A percentile compares a stretch with the other conserved stretches of the same genome.
Conservation (phyloP, 2,329 filamentous ascomycete genomes). For the Colletotrichum abscissum region DNA sequence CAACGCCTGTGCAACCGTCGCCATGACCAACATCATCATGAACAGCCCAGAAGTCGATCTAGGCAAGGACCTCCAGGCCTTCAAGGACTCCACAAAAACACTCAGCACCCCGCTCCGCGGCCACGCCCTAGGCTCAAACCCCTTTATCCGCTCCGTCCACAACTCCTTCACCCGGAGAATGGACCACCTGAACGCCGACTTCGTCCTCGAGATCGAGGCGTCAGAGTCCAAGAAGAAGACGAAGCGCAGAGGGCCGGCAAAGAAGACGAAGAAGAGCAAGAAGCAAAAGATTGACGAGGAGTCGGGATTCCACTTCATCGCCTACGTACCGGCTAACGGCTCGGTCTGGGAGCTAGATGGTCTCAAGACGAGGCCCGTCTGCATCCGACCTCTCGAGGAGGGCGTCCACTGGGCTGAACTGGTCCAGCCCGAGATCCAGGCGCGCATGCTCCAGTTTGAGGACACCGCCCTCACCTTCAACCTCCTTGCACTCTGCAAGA, state of each 20-base stretch:
- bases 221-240: conserved; percentile 49
- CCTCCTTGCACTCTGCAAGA: conserved; percentile 79
- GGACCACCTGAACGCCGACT: conserved; percentile 79
- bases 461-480: conserved; percentile 79
- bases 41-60: conserved; percentile 77
- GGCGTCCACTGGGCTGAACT: conserved; percentile 72
- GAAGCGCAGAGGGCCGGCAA: conserved; percentile 47
- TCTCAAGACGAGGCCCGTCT: conserved; percentile 76
- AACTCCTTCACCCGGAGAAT: conserved; percentile 87
- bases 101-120: conserved; percentile 81
- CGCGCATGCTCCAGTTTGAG: conserved; percentile 75
- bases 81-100: conserved; percentile 77
- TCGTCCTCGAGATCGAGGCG: conserved; percentile 70
- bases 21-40: conserved; percentile 93
- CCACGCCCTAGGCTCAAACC: conserved; percentile 77
- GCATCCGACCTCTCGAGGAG: conserved; percentile 60
- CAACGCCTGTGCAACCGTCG: conserved; percentile 93
- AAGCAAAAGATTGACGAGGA: conserved; percentile 62
- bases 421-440: conserved; percentile 72
- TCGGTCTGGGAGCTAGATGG: conserved; percentile 92
- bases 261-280: conserved; percentile 51
- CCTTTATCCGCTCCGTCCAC: conserved; percentile 83
- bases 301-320: conserved; percentile 87
- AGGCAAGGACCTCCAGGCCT: conserved; percentile 75
- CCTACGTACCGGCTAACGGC: conserved; percentile 82